phyloP scores from a whole-genome alignment of 371 early-diverging fungal species.

The Parasitella parasitica region DNA sequence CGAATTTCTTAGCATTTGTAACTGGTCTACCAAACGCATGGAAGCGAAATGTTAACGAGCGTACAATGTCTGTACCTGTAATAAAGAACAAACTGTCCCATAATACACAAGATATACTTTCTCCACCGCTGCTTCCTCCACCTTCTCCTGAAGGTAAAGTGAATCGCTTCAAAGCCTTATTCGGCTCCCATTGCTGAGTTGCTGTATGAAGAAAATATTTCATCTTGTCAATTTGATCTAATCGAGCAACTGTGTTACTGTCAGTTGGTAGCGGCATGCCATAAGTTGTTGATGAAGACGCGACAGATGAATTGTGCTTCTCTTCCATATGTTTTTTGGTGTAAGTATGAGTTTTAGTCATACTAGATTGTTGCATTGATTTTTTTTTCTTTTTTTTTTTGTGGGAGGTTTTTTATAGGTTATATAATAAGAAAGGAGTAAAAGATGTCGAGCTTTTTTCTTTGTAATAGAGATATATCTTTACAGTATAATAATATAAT shows the following conservation, averaged over 20 bases:
- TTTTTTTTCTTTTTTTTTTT: neutral
- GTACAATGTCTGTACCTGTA: constrained; percentile 99
- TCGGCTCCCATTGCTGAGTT: constrained; percentile 56
- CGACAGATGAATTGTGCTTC: constrained; percentile 5
- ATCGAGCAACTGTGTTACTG: constrained; percentile 23
- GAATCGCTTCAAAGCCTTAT: constrained; percentile 65
- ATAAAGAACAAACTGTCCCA: constrained; percentile 92
- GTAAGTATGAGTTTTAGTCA: constrained; percentile 21
- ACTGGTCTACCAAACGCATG: constrained; percentile 91
- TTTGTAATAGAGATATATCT: no score
- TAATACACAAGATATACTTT: constrained; percentile 86
- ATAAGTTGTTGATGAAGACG: constrained; percentile 9
- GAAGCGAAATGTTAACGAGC: constrained; percentile 93
- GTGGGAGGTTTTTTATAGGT: constrained; percentile 4
- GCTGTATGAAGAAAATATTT: constrained; percentile 63
- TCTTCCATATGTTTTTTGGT: constrained; percentile 17
- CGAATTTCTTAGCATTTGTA: constrained; percentile 96
- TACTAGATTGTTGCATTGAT: constrained; percentile 12
- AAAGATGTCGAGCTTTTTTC: neutral
- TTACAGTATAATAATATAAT: neutral
- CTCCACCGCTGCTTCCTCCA: constrained; percentile 46
- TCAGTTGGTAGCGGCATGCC: constrained; percentile 25
- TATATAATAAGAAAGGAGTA: neutral
- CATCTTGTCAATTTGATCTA: constrained; percentile 54
- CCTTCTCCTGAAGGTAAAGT: constrained; percentile 50